Conservation (phyloP, 352 stramenopile species). For the Globisporangium iwayamae region DNA sequence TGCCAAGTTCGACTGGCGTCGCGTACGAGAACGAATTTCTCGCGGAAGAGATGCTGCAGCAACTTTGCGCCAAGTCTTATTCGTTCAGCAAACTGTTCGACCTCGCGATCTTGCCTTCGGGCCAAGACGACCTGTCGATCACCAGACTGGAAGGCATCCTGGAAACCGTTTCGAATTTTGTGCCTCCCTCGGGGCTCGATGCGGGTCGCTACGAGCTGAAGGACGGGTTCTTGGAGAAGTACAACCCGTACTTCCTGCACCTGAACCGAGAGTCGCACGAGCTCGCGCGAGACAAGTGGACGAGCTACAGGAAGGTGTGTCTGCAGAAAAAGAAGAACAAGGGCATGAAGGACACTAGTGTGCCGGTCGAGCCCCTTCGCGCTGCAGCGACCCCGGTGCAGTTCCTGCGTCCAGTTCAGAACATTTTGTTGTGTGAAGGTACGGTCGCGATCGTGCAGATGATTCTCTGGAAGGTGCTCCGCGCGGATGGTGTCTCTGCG, state of each 20-base stretch:
- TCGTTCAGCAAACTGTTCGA: conserved; percentile 85
- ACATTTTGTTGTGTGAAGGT: conserved; percentile 63
- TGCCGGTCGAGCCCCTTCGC: conserved; percentile 43
- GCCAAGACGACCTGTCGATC: conserved; percentile 78
- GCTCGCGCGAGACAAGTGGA: conserved; percentile 78
- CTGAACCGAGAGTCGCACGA: conserved; percentile 83
- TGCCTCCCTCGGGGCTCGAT: conserved; percentile 69
- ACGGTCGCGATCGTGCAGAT: conserved; percentile 61
- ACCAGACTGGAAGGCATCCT: conserved; percentile 61
- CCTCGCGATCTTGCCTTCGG: conserved; percentile 72
- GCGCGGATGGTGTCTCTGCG: conserved; percentile 26
- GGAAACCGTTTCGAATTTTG: conserved; percentile 62
- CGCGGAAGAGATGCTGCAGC: conserved; percentile 81
- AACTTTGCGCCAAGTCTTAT: conserved; percentile 73
- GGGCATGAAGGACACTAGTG: conserved; percentile 16
- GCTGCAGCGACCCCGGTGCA: conserved; percentile 30
- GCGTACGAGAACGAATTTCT: conserved; percentile 74
- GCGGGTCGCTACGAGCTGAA: conserved; percentile 81
- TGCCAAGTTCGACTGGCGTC: conserved; percentile 54
- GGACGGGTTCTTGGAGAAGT: conserved; percentile 61
- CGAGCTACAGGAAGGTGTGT: conserved; percentile 55
- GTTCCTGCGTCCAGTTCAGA: conserved; percentile 55
- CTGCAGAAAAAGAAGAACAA: conserved; percentile 27
- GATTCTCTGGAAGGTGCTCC: conserved; percentile 59
- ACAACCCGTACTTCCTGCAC: conserved; percentile 87